Evolutionary conservation across 192 early-diverging fungal genomes (phyloP), one percentile per base, ranked within the genome.

Genomic region (Paraglomus brasilianum): DNA sequence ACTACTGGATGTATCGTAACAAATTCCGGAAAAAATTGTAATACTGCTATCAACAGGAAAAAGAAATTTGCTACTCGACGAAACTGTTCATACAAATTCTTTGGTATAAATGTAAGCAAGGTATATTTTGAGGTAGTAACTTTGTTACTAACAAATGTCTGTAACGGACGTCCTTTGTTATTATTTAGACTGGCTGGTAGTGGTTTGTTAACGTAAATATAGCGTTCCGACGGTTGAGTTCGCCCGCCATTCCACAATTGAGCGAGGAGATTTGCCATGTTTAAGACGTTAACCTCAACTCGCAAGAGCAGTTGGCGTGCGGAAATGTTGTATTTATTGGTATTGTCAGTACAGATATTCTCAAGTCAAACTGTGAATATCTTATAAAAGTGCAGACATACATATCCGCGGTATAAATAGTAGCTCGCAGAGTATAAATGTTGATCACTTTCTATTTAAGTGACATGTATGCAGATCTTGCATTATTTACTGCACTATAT

Each of bases 1-100:
- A 96, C 82, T 11, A 80, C 77, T 0, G 95, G 92, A 1, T 87
- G 82, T 55, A 94, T 89, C 0, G 77, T 78, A 44, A 71, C 75
- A 56, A 83, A 81, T 61, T 75, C 59, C 4, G 76, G 80, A 50
- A 83, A 78, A 40, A 87, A 83, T 85, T 96, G 94, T 42, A 96
- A 81, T 17, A 95, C 82, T 8, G 94, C 90, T 42, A 96, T 63
- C 55, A 86, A 83, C 41, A 95, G 75, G 75, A 98, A 98, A 73
- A 93, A 98, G 38, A 96, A 85, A 74, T 98, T 98, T 52, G 96
- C 96, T 8, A 95, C 82, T 24, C 87, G 81, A 0, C 91, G 86
- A 76, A 98, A 98, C 81, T 98, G 95, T 82, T 96, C 94, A 73
- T 91, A 91, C 50, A 98, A 74, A 59, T 96, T 96, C 73, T 93